Percentiles rank a stretch among this genome's conserved stretches.
Evolutionary conservation across 106 monocot genomes (phyloP).

Genomic region (Xerophyta viscosa): DNA sequence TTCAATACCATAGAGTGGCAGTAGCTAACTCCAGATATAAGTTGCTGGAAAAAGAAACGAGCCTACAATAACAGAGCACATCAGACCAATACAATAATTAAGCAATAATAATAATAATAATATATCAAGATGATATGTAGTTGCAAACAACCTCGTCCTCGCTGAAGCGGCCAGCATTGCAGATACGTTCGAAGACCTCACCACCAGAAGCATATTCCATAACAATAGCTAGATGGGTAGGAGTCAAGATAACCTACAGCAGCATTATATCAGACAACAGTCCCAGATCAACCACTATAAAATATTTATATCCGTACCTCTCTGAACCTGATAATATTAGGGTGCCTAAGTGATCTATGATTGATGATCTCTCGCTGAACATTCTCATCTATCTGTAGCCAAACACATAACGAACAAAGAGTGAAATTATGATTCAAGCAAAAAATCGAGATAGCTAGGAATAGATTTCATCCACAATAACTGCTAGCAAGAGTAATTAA

Average conservation of each 20-base stretch:
- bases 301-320: too few relatives aligned
- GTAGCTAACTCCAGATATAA: slow-evolving; percentile 95
- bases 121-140: too few relatives aligned
- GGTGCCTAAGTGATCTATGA: slow-evolving; percentile 67
- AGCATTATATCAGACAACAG: too few relatives aligned
- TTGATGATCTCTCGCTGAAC: slow-evolving; percentile 75
- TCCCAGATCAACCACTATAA: too few relatives aligned
- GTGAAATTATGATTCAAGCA: neutral
- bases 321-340: slow-evolving; percentile 71
- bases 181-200: slow-evolving; percentile 91
- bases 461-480: too few relatives aligned
- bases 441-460: too few relatives aligned
- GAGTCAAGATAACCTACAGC: slow-evolving; percentile 84
- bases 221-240: slow-evolving; percentile 94
- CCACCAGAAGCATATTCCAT: slow-evolving; percentile 99
- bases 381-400: slow-evolving; percentile 68
- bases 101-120: neutral
- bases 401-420: neutral
- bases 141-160: slow-evolving; percentile 45
- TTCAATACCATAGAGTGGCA: slow-evolving; percentile 99
- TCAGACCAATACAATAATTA: neutral
- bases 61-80: slow-evolving; percentile 39
- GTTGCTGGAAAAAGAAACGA: slow-evolving; percentile 95
- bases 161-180: slow-evolving; percentile 84
- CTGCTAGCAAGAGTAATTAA: too few relatives aligned